Evolutionary conservation across 345 rosid species (phyloP).

Genomic region (Populus davidiana): DNA sequence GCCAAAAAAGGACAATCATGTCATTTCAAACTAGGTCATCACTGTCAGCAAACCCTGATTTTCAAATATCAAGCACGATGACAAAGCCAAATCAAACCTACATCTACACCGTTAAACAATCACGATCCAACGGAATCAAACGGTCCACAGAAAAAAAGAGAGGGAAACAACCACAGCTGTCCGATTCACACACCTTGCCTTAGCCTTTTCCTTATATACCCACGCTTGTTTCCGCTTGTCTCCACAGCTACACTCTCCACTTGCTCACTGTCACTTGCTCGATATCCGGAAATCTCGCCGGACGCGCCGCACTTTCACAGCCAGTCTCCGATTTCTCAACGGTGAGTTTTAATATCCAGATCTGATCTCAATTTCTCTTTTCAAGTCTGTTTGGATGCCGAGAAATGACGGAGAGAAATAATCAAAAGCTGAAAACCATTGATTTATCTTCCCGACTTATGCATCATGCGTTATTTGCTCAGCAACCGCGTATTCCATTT

Average conservation of each 20-base stretch:
- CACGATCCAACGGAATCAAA: conserved; percentile 28
- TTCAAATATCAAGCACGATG: conserved; percentile 17
- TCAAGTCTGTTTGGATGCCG: not conserved
- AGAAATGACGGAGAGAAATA: not conserved
- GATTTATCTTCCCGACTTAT: not conserved
- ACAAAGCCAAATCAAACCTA: not conserved
- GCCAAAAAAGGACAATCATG: conserved; percentile 9
- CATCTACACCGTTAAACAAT: conserved; percentile 17
- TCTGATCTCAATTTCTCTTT: not conserved
- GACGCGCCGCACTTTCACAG: not conserved
- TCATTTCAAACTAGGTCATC: not conserved
- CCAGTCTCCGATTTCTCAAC: not conserved
- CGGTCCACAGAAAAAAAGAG: conserved; percentile 7
- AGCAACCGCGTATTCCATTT: not conserved
- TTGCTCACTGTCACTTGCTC: not conserved
- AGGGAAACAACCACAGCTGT: conserved; percentile 36
- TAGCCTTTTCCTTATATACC: conserved; percentile 9
- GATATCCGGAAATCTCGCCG: not conserved
- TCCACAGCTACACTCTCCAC: not conserved
- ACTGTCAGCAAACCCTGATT: conserved; percentile 9
- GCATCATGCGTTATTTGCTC: not conserved
- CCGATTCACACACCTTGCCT: conserved; percentile 26
- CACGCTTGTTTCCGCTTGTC: not conserved
- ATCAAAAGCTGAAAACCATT: not conserved
- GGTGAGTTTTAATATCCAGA: conserved; percentile 3